A percentile compares a stretch with the other conserved stretches of the same genome.
Conservation (phyloP, 306 rosid species). For the Heteromeles arbutifolia region DNA sequence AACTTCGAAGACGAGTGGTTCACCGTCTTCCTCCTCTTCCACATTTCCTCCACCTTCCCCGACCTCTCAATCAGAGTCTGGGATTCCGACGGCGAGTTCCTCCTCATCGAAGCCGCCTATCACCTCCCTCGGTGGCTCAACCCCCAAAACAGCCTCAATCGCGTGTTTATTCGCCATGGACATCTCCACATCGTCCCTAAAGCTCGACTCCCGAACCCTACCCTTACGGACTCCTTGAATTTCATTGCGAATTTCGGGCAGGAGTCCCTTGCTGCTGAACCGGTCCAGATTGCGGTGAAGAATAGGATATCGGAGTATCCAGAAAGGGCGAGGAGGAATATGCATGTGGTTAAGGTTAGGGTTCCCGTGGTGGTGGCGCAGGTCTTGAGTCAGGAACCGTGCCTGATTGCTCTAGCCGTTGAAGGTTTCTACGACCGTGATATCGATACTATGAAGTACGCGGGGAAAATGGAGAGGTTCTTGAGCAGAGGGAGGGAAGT, state of each 20-base stretch:
- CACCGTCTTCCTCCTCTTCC: slow-evolving; percentile 78
- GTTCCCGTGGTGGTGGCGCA: slow-evolving; percentile 67
- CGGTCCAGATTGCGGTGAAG: slow-evolving; percentile 48
- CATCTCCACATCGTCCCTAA: slow-evolving; percentile 56
- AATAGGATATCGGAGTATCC: slow-evolving; percentile 65
- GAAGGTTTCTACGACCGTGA: slow-evolving; percentile 92
- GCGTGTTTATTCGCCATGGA: slow-evolving; percentile 64
- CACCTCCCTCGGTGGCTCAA: slow-evolving; percentile 95
- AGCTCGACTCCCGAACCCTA: slow-evolving; percentile 32
- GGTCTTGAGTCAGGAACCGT: slow-evolving; percentile 66
- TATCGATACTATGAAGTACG: slow-evolving; percentile 70
- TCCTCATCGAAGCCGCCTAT: slow-evolving; percentile 88
- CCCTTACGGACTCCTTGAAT: slow-evolving; percentile 47
- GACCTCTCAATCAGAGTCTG: slow-evolving; percentile 64
- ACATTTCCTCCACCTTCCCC: slow-evolving; percentile 45
- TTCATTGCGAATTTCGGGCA: slow-evolving; percentile 27
- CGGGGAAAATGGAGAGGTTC: slow-evolving; percentile 73
- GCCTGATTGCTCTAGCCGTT: slow-evolving; percentile 64
- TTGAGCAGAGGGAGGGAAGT: slow-evolving; percentile 49
- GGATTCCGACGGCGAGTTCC: slow-evolving; percentile 95
- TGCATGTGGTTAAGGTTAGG: slow-evolving; percentile 63
- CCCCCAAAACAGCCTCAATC: slow-evolving; percentile 63
- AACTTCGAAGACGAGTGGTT: slow-evolving; percentile 94
- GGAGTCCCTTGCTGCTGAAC: slow-evolving; percentile 50
- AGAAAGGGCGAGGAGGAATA: slow-evolving; percentile 42